phyloP scores from a whole-genome alignment of 495 filamentous ascomycete species.

The Schizothecium vesticola region DNA sequence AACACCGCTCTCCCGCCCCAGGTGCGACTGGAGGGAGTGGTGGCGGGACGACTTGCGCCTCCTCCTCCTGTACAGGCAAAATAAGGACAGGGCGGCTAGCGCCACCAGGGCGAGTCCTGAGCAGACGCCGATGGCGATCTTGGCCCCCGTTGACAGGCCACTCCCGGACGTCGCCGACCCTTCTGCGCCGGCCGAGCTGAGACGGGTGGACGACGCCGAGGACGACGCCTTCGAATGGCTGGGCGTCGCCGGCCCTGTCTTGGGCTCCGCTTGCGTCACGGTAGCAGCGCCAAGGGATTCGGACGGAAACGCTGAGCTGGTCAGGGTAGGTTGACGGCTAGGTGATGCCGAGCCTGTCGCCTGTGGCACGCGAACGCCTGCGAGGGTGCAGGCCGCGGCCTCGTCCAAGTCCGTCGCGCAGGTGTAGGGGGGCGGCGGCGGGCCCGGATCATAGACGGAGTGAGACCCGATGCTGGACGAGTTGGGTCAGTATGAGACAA shows the following conservation, averaged over 20 bases:
- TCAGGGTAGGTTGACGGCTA: neutral
- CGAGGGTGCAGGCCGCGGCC: slow-evolving; percentile 8
- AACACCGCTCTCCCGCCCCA: slow-evolving; percentile 8
- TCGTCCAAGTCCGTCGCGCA: slow-evolving; percentile 16
- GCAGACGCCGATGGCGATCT: slow-evolving; percentile 39
- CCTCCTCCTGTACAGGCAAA: slow-evolving; percentile 33
- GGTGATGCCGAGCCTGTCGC: slow-evolving; percentile 1
- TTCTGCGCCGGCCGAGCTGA: slow-evolving; percentile 6
- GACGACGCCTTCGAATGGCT: neutral
- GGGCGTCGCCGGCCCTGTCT: neutral
- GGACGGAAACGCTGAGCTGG: neutral
- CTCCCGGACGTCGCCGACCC: slow-evolving; percentile 15
- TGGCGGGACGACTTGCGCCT: slow-evolving; percentile 12
- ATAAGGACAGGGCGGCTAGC: slow-evolving; percentile 21
- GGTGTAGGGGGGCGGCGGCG: slow-evolving; percentile 22
- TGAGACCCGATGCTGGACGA: slow-evolving; percentile 31
- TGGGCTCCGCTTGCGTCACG: neutral
- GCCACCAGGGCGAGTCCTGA: slow-evolving; percentile 33
- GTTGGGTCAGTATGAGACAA: slow-evolving; percentile 5
- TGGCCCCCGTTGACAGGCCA: slow-evolving; percentile 32
- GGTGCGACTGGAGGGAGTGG: slow-evolving; percentile 9
- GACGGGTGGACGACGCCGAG: neutral
- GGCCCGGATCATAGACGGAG: slow-evolving; percentile 36
- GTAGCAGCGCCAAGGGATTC: neutral
- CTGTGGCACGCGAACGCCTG: slow-evolving; percentile 1